Evolutionary conservation across 371 early-diverging fungal genomes (phyloP).

Genomic region (Lichtheimia ornata): DNA sequence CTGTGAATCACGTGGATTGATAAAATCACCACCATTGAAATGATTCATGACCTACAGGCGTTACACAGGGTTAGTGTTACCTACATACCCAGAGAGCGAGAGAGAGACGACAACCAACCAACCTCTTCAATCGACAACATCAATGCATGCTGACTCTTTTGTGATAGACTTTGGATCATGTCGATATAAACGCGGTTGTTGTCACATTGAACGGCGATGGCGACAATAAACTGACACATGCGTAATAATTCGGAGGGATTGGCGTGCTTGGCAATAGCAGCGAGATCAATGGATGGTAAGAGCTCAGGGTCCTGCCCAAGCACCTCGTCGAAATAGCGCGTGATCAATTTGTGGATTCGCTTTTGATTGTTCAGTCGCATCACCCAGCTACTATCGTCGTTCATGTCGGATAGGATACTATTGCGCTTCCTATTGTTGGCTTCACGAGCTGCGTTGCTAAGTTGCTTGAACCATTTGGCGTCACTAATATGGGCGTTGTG

Average conservation of each 20-base stretch:
- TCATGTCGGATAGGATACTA: neutral
- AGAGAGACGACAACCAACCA: neutral
- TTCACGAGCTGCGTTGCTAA: conserved; percentile 27
- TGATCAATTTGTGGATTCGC: conserved; percentile 81
- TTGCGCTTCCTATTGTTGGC: conserved; percentile 33
- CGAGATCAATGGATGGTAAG: conserved; percentile 66
- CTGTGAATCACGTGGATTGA: conserved; percentile 18
- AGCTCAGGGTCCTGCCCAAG: conserved; percentile 64
- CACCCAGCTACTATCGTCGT: conserved; percentile 78
- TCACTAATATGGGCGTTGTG: conserved; percentile 78
- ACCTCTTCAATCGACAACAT: conserved; percentile 87
- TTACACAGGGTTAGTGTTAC: neutral
- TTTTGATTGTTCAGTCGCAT: conserved; percentile 88
- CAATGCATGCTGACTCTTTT: conserved; percentile 78
- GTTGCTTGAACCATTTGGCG: conserved; percentile 84
- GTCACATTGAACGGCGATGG: conserved; percentile 86
- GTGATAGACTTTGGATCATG: conserved; percentile 80
- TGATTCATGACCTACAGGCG: conserved; percentile 32
- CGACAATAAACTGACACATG: conserved; percentile 80
- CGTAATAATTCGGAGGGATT: conserved; percentile 71
- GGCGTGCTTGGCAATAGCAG: conserved; percentile 81
- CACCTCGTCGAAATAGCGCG: conserved; percentile 90
- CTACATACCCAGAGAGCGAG: too few species aligned
- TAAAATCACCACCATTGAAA: conserved; percentile 35
- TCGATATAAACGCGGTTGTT: conserved; percentile 81